These are phyloP conservation scores for Solanum sparsipilum DNA, from an alignment of 257 asterid species.

Conservation along the genomic window DNA sequence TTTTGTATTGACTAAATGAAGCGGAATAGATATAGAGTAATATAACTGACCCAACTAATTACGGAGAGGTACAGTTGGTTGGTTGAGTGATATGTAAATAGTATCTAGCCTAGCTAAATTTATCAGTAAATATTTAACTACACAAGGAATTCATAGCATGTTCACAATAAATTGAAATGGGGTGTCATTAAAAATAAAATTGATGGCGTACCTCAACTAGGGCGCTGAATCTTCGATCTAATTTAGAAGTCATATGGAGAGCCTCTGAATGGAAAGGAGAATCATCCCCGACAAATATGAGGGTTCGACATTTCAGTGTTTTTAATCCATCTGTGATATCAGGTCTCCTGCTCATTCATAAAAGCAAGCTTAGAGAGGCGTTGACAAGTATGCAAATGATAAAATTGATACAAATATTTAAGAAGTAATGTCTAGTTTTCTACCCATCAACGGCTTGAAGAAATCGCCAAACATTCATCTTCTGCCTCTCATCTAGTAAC, in stretches of 20 bases:
- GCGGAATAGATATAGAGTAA: not conserved
- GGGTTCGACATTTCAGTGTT: slow-evolving; percentile 62
- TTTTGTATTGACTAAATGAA: not conserved
- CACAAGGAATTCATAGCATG: not conserved
- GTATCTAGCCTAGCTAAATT: not conserved
- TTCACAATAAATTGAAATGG: not conserved
- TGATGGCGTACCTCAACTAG: slow-evolving; percentile 67
- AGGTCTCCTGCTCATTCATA: slow-evolving; percentile 55
- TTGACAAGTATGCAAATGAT: not conserved
- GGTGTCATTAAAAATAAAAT: not conserved
- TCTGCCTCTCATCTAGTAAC: slow-evolving; percentile 89
- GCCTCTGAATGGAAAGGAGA: slow-evolving; percentile 77
- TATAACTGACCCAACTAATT: not conserved
- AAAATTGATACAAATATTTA: not conserved
- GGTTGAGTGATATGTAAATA: not conserved
- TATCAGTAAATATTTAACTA: not conserved
- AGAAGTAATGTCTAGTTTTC: not conserved
- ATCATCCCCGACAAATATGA: slow-evolving; percentile 75
- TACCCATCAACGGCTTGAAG: slow-evolving; percentile 79
- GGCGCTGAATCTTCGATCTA: slow-evolving; percentile 77
- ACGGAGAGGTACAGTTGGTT: not conserved
- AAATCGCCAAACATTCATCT: slow-evolving; percentile 62
- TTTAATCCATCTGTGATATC: slow-evolving; percentile 61
- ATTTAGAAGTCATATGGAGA: slow-evolving; percentile 54
- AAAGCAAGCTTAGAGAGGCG: not conserved